Evolutionary conservation across 768 basidiomycete genomes (phyloP).

Genomic region (Clitopilus passeckerianus): DNA sequence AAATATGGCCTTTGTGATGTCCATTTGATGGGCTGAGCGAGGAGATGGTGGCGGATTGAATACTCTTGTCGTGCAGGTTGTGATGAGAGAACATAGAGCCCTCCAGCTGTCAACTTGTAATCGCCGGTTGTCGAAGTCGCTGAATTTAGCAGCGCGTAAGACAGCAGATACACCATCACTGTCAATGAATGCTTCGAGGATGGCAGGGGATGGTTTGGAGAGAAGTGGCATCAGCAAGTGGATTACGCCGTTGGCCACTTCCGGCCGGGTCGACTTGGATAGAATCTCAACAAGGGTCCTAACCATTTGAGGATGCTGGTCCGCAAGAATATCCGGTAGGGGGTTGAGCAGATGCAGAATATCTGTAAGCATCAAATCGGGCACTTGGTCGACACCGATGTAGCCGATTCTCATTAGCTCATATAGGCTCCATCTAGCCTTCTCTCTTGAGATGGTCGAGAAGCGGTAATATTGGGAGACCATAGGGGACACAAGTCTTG

Average conservation of each 20-base stretch:
- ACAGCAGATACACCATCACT: slow-evolving; percentile 28
- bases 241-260: slow-evolving; percentile 27
- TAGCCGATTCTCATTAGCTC: slow-evolving; percentile 28
- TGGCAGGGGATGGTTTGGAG: slow-evolving; percentile 16
- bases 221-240: slow-evolving; percentile 28
- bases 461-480: slow-evolving; percentile 22
- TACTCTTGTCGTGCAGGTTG: slow-evolving; percentile 10
- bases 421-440: slow-evolving; percentile 28
- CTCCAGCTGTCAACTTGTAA: slow-evolving; percentile 35
- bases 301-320: slow-evolving; percentile 23
- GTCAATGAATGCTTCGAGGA: slow-evolving; percentile 24
- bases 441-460: slow-evolving; percentile 17
- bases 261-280: slow-evolving; percentile 21
- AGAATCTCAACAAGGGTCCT: slow-evolving; percentile 24
- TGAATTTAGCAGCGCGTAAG: slow-evolving; percentile 25
- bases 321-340: slow-evolving; percentile 14
- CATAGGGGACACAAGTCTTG: slow-evolving; percentile 25
- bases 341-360: slow-evolving; percentile 33
- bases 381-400: slow-evolving; percentile 22
- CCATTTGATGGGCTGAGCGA: background rate
- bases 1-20: background rate
- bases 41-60: background rate
- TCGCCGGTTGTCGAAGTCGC: slow-evolving; percentile 28
- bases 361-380: slow-evolving; percentile 27
- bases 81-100: slow-evolving; percentile 29